These are phyloP conservation scores for Coprinopsis strossmayeri DNA, from an alignment of 768 basidiomycete species.

Conservation along the genomic window DNA sequence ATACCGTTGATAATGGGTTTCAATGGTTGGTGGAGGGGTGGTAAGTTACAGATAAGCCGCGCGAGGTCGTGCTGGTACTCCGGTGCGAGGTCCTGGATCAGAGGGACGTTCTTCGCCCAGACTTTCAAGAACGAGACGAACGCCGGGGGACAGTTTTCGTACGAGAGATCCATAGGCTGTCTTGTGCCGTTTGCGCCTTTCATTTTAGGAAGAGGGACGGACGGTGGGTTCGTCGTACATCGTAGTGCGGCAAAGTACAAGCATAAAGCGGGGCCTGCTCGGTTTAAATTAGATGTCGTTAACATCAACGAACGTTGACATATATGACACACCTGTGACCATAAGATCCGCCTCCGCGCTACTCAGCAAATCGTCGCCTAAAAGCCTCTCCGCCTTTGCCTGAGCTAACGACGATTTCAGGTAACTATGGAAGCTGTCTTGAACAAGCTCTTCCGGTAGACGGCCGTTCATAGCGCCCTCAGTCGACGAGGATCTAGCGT, in stretches of 20 bases:
- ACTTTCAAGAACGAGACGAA: conserved; percentile 67
- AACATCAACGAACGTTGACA: neutral
- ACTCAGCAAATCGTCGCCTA: conserved; percentile 67
- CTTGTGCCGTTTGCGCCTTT: conserved; percentile 25
- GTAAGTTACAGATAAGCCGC: conserved; percentile 65
- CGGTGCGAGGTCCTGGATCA: conserved; percentile 55
- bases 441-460: conserved; percentile 60
- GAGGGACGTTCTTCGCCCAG: conserved; percentile 62
- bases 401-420: conserved; percentile 73
- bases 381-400: conserved; percentile 68
- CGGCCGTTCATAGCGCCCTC: too few relatives aligned
- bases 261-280: conserved; percentile 76
- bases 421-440: conserved; percentile 78
- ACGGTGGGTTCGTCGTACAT: conserved; percentile 69
- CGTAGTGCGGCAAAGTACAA: conserved; percentile 81
- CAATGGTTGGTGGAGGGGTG: conserved; percentile 35
- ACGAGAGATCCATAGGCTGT: conserved; percentile 53
- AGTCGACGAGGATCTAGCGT: too few relatives aligned
- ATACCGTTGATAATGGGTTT: conserved; percentile 47
- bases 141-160: conserved; percentile 59
- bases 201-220: conserved; percentile 67
- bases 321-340: conserved; percentile 56
- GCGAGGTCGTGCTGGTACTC: conserved; percentile 80
- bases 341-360: conserved; percentile 80
- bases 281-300: neutral